Conservation (phyloP, 2,329 filamentous ascomycete species). For the Lomentospora prolificans region DNA sequence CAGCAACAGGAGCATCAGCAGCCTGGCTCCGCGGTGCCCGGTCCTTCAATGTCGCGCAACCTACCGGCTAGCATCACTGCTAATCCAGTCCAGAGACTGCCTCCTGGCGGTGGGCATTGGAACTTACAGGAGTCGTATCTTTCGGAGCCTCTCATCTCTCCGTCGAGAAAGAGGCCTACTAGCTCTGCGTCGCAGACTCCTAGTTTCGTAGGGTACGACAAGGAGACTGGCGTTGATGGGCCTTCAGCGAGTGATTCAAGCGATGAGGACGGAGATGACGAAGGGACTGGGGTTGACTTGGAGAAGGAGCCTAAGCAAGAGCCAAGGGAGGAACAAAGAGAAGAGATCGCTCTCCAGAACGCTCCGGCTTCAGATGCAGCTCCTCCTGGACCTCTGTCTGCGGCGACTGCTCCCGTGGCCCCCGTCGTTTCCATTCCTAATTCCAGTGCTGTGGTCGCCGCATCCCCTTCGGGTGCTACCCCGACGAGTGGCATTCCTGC, state of each 20-base stretch:
- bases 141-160: slow-evolving; percentile 35
- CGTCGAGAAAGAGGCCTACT: slow-evolving; percentile 25
- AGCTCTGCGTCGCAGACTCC: slow-evolving; percentile 3
- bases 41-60: neutral
- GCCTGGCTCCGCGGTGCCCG: neutral
- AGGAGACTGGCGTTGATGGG: slow-evolving; percentile 34
- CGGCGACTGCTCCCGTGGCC: neutral
- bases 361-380: no score
- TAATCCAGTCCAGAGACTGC: slow-evolving; percentile 30
- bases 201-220: slow-evolving; percentile 27
- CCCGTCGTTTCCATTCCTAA: neutral
- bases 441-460: neutral
- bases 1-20: slow-evolving; percentile 3
- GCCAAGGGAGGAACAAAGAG: neutral
- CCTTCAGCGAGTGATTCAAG: neutral
- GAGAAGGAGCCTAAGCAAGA: neutral
- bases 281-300: neutral
- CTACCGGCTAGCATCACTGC: neutral
- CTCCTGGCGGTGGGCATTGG: slow-evolving; percentile 38
- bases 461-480: neutral
- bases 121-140: slow-evolving; percentile 46
- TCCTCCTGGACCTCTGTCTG: neutral
- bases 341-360: no score
- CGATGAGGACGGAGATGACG: neutral
- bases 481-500: neutral